A percentile compares a stretch with the other conserved stretches of the same genome.
phyloP scores from a whole-genome alignment of 2,329 filamentous ascomycete genomes.

The Sclerotinia glacialis region DNA sequence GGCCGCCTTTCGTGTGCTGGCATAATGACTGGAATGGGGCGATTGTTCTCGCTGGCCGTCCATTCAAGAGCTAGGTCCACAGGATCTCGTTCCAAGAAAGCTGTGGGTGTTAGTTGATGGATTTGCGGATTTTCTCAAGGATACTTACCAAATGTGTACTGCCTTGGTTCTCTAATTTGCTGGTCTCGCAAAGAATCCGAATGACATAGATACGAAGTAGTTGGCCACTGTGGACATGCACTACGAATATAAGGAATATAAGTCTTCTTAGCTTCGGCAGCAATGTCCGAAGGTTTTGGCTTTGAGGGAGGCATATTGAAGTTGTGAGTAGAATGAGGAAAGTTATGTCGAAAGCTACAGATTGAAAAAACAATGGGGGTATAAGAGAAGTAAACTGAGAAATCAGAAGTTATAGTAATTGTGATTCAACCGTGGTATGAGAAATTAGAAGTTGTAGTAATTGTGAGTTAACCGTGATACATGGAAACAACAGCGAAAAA shows the following conservation, averaged over 20 bases:
- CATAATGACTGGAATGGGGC: conserved; percentile 40
- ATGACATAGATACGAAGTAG: conserved; percentile 54
- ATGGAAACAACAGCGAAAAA: neutral
- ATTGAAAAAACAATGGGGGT: neutral
- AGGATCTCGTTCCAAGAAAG: conserved; percentile 56
- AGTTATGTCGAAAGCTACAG: neutral
- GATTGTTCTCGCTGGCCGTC: conserved; percentile 39
- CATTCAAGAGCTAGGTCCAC: conserved; percentile 60
- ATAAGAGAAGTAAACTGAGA: neutral
- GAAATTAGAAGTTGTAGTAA: neutral
- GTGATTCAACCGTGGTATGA: neutral
- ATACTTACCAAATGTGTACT: conserved; percentile 47
- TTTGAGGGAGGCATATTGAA: conserved; percentile 55
- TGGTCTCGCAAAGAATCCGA: conserved; percentile 46
- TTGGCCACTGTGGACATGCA: conserved; percentile 54
- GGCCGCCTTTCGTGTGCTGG: conserved; percentile 70
- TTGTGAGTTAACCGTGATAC: neutral
- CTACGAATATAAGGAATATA: conserved; percentile 64
- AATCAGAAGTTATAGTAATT: neutral
- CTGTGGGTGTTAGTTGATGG: conserved; percentile 25
- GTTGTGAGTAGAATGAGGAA: neutral
- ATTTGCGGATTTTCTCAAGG: neutral
- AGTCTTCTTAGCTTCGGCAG: conserved; percentile 67
- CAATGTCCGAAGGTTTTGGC: conserved; percentile 66
- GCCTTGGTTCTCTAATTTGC: conserved; percentile 23